Percentiles rank a stretch among this genome's conserved stretches.
Evolutionary conservation across 306 rosid genomes (phyloP).

Genomic region (Bauhinia variegata): DNA sequence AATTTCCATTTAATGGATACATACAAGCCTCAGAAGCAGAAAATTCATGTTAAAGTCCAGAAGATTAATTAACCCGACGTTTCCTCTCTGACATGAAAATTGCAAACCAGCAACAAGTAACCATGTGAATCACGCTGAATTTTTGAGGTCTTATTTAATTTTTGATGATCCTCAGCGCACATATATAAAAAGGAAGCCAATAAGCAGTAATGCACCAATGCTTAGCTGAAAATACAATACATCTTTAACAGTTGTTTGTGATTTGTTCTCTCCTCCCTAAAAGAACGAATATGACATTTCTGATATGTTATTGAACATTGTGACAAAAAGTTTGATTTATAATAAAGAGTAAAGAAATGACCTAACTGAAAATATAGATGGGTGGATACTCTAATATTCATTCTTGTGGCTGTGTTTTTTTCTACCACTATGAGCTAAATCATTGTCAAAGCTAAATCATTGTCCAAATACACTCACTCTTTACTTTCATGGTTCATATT

Average conservation of each 20-base stretch:
- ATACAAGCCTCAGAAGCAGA: too few relatives aligned
- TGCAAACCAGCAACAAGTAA: background rate
- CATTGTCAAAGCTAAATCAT: too few relatives aligned
- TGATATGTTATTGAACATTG: constrained; percentile 25
- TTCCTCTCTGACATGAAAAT: constrained; percentile 2
- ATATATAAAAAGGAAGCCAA: background rate
- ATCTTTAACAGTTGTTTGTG: background rate
- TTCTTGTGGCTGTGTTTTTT: constrained; percentile 43
- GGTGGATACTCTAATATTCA: too few relatives aligned
- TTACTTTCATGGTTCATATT: constrained; percentile 36
- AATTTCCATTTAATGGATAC: too few relatives aligned
- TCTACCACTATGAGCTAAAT: constrained; percentile 40
- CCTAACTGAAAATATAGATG: constrained; percentile 39
- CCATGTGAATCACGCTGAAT: background rate
- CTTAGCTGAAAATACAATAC: constrained; percentile 16
- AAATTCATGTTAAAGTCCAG: constrained; percentile 33
- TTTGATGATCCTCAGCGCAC: background rate
- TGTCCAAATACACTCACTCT: constrained; percentile 30
- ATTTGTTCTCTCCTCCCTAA: background rate
- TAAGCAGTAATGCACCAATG: background rate
- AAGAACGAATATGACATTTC: constrained; percentile 39
- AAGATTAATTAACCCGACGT: background rate
- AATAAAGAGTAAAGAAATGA: constrained; percentile 22
- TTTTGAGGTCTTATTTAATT: background rate
- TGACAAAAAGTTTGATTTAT: constrained; percentile 26